Conservation (phyloP, 257 asterid genomes). For the Solanum habrochaites region DNA sequence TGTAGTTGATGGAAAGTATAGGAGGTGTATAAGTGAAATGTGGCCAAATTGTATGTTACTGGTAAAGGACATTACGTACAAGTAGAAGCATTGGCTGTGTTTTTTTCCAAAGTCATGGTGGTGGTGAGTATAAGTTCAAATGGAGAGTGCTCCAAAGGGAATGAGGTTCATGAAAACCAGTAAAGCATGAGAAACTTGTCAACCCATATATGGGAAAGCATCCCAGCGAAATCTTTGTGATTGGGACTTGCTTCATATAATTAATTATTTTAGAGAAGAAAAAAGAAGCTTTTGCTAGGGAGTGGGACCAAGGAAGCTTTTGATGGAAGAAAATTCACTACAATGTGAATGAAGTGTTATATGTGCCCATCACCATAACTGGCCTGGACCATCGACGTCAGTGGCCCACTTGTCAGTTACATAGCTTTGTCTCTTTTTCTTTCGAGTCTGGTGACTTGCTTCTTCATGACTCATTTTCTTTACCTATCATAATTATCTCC, state of each 20-base stretch:
- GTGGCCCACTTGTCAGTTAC: constrained; percentile 49
- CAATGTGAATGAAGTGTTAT: constrained; percentile 1
- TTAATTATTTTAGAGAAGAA: not conserved
- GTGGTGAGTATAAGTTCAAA: not conserved
- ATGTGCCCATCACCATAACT: not conserved
- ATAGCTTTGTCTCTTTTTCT: constrained; percentile 32
- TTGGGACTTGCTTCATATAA: constrained; percentile 24
- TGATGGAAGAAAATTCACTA: constrained; percentile 3
- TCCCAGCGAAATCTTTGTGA: constrained; percentile 57
- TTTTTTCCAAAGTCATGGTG: not conserved
- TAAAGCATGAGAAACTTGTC: constrained; percentile 31
- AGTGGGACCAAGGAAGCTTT: constrained; percentile 3
- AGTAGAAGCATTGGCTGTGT: constrained; percentile 5
- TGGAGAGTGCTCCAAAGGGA: constrained; percentile 6
- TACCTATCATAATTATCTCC: not conserved
- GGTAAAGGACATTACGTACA: constrained; percentile 42
- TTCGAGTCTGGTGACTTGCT: not conserved
- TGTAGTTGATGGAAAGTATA: not conserved
- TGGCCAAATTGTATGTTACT: constrained; percentile 1
- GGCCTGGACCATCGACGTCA: constrained; percentile 23
- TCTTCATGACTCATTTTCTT: not conserved
- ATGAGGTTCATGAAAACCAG: constrained; percentile 29
- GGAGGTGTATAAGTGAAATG: not conserved
- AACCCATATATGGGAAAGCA: constrained; percentile 36
- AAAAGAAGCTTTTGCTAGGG: not conserved